Evolutionary conservation across 225 moss, liverwort and hornwort species (phyloP).

Genomic region (Antitrichia curtipendula): DNA sequence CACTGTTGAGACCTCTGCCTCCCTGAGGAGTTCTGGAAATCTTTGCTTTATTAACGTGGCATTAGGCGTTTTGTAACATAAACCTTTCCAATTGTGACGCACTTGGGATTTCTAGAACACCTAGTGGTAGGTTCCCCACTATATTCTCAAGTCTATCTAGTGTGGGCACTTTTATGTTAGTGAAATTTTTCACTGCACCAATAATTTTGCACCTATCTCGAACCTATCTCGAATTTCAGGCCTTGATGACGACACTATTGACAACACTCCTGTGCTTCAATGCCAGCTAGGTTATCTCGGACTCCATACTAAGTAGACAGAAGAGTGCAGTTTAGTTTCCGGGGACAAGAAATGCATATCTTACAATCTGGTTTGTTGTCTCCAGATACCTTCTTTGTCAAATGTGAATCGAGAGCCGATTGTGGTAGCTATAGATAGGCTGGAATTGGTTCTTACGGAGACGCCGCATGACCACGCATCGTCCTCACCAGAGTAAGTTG

Average conservation of each 20-base stretch:
- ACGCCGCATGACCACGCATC: constrained; percentile 35
- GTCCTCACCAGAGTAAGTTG: constrained; percentile 43
- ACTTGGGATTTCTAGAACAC: background rate
- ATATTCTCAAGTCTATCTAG: background rate
- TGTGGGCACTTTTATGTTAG: background rate
- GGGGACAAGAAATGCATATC: background rate
- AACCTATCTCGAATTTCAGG: background rate
- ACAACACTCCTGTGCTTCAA: background rate
- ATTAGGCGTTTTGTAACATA: background rate
- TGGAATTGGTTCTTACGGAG: constrained; percentile 86
- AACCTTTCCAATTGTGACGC: background rate
- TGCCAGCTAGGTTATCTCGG: background rate
- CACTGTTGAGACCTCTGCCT: background rate
- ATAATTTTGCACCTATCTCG: background rate
- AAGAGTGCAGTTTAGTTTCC: background rate
- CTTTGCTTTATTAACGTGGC: background rate
- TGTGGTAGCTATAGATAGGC: constrained; percentile 85
- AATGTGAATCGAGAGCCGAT: constrained; percentile 86
- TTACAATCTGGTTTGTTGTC: background rate
- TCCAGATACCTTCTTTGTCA: constrained; percentile 90
- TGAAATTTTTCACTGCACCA: background rate
- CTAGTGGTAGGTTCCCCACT: background rate
- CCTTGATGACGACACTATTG: background rate
- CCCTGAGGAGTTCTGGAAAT: background rate
- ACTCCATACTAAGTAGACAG: background rate